Evolutionary conservation across 305 asterid species (phyloP).

Genomic region (Withania somnifera): DNA sequence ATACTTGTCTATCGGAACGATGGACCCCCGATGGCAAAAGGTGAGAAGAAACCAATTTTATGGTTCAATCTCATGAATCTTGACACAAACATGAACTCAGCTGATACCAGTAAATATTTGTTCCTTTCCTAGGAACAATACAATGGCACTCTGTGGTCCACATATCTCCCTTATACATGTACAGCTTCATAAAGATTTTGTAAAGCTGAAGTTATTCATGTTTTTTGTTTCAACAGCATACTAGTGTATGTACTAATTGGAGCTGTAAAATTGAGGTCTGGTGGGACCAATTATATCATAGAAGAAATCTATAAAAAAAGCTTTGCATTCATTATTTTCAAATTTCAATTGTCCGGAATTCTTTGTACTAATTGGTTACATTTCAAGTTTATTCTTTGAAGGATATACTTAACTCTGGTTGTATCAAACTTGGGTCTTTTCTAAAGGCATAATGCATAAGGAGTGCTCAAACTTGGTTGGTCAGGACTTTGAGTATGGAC

Average conservation of each 20-base stretch:
- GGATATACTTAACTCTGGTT: background rate
- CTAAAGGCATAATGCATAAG: no score
- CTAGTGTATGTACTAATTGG: background rate
- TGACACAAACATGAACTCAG: background rate
- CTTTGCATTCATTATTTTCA: background rate
- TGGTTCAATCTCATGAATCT: background rate
- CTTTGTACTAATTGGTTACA: background rate
- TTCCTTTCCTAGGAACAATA: background rate
- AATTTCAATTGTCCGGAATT: background rate
- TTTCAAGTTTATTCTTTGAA: background rate
- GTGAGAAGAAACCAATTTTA: background rate
- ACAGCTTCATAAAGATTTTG: conserved; percentile 5
- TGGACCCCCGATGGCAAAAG: background rate
- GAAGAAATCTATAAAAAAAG: background rate
- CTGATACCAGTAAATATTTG: conserved; percentile 1
- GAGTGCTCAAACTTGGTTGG: no score
- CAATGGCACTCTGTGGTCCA: background rate
- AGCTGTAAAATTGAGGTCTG: background rate
- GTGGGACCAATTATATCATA: background rate
- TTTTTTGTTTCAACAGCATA: background rate
- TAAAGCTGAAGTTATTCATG: background rate
- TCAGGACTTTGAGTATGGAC: no score
- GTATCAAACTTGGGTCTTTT: no score
- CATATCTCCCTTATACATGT: conserved; percentile 13
- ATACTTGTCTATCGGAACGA: background rate